A percentile compares a stretch with the other conserved stretches of the same genome.
Conservation (phyloP, 345 rosid genomes). For the Noccaea caerulescens region DNA sequence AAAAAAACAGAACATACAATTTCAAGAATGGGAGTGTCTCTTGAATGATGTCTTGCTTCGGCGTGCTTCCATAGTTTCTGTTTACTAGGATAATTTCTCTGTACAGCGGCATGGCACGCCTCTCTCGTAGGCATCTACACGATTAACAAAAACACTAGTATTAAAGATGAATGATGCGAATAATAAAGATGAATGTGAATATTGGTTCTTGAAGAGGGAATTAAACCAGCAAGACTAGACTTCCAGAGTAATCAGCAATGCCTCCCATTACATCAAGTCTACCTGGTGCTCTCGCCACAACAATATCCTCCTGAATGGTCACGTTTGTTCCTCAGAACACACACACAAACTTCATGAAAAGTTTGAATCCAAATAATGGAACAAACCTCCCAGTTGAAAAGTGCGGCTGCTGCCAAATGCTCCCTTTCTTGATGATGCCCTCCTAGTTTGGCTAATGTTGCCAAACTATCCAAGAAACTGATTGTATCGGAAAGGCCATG, state of each 20-base stretch:
- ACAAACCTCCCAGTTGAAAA: slow-evolving; percentile 86
- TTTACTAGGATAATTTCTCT: slow-evolving; percentile 77
- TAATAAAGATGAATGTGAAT: slow-evolving; percentile 6
- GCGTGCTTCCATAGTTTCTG: slow-evolving; percentile 95
- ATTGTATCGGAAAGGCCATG: slow-evolving; percentile 76
- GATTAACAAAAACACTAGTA: background rate
- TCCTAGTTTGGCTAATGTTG: slow-evolving; percentile 57
- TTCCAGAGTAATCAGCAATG: slow-evolving; percentile 95
- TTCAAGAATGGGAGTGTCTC: slow-evolving; percentile 78
- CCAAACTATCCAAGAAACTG: slow-evolving; percentile 68
- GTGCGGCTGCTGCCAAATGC: slow-evolving; percentile 79
- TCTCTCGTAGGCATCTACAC: slow-evolving; percentile 88
- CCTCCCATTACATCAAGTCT: slow-evolving; percentile 98
- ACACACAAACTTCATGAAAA: background rate
- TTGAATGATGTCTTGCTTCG: slow-evolving; percentile 69
- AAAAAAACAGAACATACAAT: slow-evolving; percentile 52
- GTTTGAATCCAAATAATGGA: background rate
- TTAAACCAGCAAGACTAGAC: slow-evolving; percentile 83
- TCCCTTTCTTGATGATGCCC: slow-evolving; percentile 72
- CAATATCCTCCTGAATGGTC: slow-evolving; percentile 64
- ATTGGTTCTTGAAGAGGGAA: background rate
- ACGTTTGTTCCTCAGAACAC: background rate
- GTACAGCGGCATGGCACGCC: slow-evolving; percentile 91
- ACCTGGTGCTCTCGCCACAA: slow-evolving; percentile 92
- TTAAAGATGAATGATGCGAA: background rate